phyloP scores from a whole-genome alignment of 2,329 filamentous ascomycete genomes.

The Botrytis aclada region DNA sequence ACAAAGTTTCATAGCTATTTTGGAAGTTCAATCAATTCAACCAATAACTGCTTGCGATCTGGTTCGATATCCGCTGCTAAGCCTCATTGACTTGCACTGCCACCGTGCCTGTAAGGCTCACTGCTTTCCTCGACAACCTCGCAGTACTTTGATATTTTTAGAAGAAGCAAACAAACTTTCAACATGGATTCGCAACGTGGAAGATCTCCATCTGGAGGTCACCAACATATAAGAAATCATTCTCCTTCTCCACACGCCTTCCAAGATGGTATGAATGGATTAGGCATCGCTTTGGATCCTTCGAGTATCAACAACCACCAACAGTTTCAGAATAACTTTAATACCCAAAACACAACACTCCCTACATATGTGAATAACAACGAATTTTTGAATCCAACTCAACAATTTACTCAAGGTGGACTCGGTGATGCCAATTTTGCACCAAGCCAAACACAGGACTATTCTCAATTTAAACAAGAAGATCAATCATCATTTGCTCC shows the following conservation, averaged over 20 bases:
- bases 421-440: slow-evolving; percentile 31
- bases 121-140: slow-evolving; percentile 14
- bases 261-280: slow-evolving; percentile 46
- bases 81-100: slow-evolving; percentile 19
- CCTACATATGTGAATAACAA: slow-evolving; percentile 37
- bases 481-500: slow-evolving; percentile 37
- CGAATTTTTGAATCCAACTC: slow-evolving; percentile 47
- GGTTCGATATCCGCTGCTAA: slow-evolving; percentile 9
- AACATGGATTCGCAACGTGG: slow-evolving; percentile 57
- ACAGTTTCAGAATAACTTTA: slow-evolving; percentile 40
- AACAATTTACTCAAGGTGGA: slow-evolving; percentile 32
- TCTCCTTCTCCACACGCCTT: slow-evolving; percentile 58
- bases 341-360: slow-evolving; percentile 42
- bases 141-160: slow-evolving; percentile 31
- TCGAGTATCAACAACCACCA: slow-evolving; percentile 38
- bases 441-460: slow-evolving; percentile 31
- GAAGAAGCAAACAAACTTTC: slow-evolving; percentile 39
- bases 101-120: slow-evolving; percentile 22
- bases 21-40: background rate
- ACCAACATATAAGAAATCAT: slow-evolving; percentile 57
- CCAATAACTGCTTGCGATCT: slow-evolving; percentile 10
- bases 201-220: slow-evolving; percentile 59
- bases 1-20: background rate
- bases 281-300: slow-evolving; percentile 56
- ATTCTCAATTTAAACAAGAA: slow-evolving; percentile 38